Conservation (phyloP, 345 rosid species). For the Cardamine occulta region DNA sequence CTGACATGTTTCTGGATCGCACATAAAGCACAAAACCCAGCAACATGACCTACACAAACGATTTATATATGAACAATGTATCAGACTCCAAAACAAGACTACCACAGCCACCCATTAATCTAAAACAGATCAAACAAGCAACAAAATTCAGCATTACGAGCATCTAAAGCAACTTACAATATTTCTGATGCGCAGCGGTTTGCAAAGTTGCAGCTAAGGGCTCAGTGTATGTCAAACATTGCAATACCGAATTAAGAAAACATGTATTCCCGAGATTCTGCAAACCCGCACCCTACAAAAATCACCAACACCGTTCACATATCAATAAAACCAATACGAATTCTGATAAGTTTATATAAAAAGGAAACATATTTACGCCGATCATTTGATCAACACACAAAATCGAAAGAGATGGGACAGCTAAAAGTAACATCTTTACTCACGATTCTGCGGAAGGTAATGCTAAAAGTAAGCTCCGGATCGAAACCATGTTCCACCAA, state of each 20-base stretch:
- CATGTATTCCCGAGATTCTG: constrained; percentile 97
- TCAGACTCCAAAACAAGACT: constrained; percentile 3
- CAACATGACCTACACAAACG: constrained; percentile 69
- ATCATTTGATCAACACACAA: neutral
- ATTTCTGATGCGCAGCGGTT: constrained; percentile 76
- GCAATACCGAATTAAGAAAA: constrained; percentile 92
- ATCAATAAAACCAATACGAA: neutral
- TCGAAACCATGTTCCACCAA: constrained; percentile 60
- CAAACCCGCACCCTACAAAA: constrained; percentile 91
- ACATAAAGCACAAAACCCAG: constrained; percentile 97
- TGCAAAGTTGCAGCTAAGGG: constrained; percentile 91
- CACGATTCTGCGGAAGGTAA: constrained; percentile 76
- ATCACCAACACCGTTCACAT: constrained; percentile 8
- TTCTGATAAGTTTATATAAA: neutral
- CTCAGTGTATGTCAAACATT: constrained; percentile 93
- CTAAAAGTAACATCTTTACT: constrained; percentile 35
- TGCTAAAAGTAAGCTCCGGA: constrained; percentile 66
- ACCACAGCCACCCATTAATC: neutral
- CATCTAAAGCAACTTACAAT: constrained; percentile 59
- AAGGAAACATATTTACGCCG: constrained; percentile 9
- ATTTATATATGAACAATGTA: constrained; percentile 24
- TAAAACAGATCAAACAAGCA: neutral
- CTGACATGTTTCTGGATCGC: constrained; percentile 97
- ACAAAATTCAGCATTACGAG: neutral
- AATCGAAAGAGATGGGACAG: neutral